phyloP scores from a whole-genome alignment of 306 rosid species.

The Cucurbita moschata region DNA sequence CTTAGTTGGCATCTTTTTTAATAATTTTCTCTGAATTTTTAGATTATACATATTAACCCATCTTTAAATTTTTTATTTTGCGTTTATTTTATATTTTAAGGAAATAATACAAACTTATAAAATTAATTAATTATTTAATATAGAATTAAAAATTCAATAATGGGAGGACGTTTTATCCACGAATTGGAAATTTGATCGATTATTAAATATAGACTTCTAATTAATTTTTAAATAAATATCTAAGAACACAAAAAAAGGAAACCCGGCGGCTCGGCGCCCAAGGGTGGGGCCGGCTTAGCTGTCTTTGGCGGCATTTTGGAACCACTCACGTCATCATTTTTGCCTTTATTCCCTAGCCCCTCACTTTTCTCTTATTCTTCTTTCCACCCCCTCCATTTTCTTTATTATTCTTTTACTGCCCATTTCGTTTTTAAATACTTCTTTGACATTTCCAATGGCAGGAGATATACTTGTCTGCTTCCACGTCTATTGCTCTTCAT shows the following conservation, averaged over 20 bases:
- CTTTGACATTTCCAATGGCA: background rate
- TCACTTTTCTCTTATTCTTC: background rate
- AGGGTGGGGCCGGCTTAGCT: conserved; percentile 26
- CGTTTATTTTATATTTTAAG: too few species aligned
- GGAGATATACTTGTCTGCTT: background rate
- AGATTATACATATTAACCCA: too few species aligned
- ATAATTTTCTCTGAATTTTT: too few species aligned
- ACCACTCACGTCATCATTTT: conserved; percentile 16
- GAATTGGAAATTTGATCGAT: too few species aligned
- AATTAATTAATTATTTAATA: too few species aligned
- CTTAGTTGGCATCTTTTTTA: too few species aligned
- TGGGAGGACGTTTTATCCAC: too few species aligned
- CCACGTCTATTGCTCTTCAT: background rate
- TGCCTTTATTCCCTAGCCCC: conserved; percentile 5
- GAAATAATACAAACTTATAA: too few species aligned
- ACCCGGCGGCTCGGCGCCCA: background rate
- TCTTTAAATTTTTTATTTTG: too few species aligned
- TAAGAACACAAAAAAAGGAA: background rate
- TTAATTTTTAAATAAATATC: too few species aligned
- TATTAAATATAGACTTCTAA: too few species aligned
- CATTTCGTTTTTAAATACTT: background rate
- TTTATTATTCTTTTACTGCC: background rate
- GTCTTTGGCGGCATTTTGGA: conserved; percentile 21
- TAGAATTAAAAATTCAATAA: too few species aligned
- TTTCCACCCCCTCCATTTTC: background rate